Evolutionary conservation across 768 basidiomycete species (phyloP).

Genomic region (Guyanaporus albipodus): DNA sequence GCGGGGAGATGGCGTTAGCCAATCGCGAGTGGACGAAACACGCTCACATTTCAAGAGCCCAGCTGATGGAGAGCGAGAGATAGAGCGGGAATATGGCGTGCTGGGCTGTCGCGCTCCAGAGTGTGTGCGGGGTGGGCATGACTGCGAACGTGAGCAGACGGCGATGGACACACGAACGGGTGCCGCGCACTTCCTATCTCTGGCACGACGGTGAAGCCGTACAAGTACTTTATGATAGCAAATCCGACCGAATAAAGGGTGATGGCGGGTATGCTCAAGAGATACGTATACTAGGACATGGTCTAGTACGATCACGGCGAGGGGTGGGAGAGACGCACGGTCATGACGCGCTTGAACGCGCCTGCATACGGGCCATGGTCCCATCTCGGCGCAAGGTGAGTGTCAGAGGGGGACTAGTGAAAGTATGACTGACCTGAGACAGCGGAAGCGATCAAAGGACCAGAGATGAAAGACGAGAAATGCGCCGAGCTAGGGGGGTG

Average conservation of each 20-base stretch:
- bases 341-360: slow-evolving; percentile 86
- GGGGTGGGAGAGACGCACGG: slow-evolving; percentile 43
- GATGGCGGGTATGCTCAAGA: slow-evolving; percentile 59
- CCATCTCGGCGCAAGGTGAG: slow-evolving; percentile 50
- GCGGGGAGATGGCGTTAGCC: neutral
- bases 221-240: slow-evolving; percentile 65
- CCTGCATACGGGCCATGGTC: slow-evolving; percentile 61
- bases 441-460: slow-evolving; percentile 77
- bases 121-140: slow-evolving; percentile 56
- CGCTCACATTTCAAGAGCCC: slow-evolving; percentile 76
- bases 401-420: neutral
- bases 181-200: slow-evolving; percentile 38
- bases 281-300: slow-evolving; percentile 62
- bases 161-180: neutral
- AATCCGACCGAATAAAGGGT: slow-evolving; percentile 59
- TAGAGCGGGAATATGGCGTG: slow-evolving; percentile 61
- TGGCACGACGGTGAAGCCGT: slow-evolving; percentile 54
- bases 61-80: slow-evolving; percentile 59
- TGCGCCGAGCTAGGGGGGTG: neutral
- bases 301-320: neutral
- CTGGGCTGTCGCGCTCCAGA: slow-evolving; percentile 49
- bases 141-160: slow-evolving; percentile 37
- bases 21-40: neutral
- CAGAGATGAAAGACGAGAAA: slow-evolving; percentile 74
- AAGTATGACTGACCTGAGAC: slow-evolving; percentile 50